Evolutionary conservation across 2,329 filamentous ascomycete species (phyloP).

Genomic region (Aspergillus floridensis): DNA sequence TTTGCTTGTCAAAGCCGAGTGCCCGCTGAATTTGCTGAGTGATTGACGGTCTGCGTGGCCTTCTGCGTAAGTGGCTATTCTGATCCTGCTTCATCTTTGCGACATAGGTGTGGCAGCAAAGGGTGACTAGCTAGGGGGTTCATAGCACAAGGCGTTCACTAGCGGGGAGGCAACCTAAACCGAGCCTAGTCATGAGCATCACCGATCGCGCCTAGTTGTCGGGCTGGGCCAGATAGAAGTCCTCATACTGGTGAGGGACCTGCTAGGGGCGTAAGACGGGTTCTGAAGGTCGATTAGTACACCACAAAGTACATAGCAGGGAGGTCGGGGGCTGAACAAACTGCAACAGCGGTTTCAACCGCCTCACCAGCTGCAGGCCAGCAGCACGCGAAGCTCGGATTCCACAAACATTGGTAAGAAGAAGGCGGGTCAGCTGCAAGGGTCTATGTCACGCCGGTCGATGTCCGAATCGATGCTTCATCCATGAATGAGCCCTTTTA

Average conservation of each 20-base stretch:
- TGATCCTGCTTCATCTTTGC: conserved; percentile 11
- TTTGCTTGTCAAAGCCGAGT: conserved; percentile 17
- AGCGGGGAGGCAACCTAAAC: background rate
- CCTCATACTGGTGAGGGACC: background rate
- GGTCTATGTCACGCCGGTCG: background rate
- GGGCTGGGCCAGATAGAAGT: background rate
- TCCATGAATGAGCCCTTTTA: no score
- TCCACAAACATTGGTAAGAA: background rate
- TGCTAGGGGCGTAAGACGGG: background rate
- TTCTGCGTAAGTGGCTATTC: conserved; percentile 7
- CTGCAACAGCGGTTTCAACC: background rate
- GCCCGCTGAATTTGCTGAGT: conserved; percentile 24
- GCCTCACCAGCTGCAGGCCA: background rate
- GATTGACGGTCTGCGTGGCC: conserved; percentile 22
- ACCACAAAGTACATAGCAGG: background rate
- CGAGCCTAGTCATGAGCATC: background rate
- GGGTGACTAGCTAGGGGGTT: no score
- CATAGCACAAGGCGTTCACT: background rate
- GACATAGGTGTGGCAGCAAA: background rate
- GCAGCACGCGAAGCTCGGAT: background rate
- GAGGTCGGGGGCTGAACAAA: background rate
- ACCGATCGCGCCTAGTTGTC: background rate
- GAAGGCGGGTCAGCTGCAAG: background rate
- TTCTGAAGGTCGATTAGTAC: background rate
- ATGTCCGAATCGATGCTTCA: background rate